These are phyloP conservation scores for Cyberlindnera galapagoensis DNA, from an alignment of 805 yeast species.

Conservation along the genomic window DNA sequence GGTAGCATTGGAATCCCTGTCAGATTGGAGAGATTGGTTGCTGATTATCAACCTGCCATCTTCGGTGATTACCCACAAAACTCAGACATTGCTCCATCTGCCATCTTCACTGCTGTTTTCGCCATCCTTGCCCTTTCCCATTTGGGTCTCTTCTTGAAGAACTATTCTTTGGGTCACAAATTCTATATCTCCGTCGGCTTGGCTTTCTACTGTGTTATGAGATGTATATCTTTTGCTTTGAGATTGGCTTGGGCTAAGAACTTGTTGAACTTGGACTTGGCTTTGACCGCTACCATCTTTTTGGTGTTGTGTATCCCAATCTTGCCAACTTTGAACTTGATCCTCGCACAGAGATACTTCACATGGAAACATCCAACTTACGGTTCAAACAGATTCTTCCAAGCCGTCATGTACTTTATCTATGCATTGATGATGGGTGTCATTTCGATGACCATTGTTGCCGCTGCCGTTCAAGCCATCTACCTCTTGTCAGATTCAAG, in stretches of 20 bases:
- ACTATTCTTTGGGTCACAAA: slow-evolving; percentile 49
- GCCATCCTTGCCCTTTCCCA: slow-evolving; percentile 41
- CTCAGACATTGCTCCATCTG: slow-evolving; percentile 54
- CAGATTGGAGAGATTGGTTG: slow-evolving; percentile 14
- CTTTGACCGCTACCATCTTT: slow-evolving; percentile 52
- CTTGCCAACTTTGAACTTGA: slow-evolving; percentile 52
- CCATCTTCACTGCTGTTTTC: slow-evolving; percentile 50
- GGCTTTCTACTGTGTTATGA: slow-evolving; percentile 44
- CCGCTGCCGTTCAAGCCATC: slow-evolving; percentile 53
- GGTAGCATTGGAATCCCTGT: slow-evolving; percentile 10
- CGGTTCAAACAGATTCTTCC: slow-evolving; percentile 47
- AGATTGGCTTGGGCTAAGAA: slow-evolving; percentile 55
- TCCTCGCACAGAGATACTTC: slow-evolving; percentile 65
- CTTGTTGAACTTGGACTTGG: slow-evolving; percentile 37
- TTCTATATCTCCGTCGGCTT: slow-evolving; percentile 51
- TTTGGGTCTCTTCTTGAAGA: slow-evolving; percentile 37
- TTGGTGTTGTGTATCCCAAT: slow-evolving; percentile 53
- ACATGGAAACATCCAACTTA: slow-evolving; percentile 75
- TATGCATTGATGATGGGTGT: slow-evolving; percentile 51
- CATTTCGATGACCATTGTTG: slow-evolving; percentile 59
- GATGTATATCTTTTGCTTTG: slow-evolving; percentile 53
- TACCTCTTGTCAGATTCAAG: slow-evolving; percentile 42
- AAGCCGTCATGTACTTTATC: slow-evolving; percentile 40
- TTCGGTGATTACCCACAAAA: slow-evolving; percentile 58
- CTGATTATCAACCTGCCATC: slow-evolving; percentile 37